Base-by-base conservation (phyloP, 2,329 filamentous ascomycete species). In the Aspergillus sp. region DNA sequence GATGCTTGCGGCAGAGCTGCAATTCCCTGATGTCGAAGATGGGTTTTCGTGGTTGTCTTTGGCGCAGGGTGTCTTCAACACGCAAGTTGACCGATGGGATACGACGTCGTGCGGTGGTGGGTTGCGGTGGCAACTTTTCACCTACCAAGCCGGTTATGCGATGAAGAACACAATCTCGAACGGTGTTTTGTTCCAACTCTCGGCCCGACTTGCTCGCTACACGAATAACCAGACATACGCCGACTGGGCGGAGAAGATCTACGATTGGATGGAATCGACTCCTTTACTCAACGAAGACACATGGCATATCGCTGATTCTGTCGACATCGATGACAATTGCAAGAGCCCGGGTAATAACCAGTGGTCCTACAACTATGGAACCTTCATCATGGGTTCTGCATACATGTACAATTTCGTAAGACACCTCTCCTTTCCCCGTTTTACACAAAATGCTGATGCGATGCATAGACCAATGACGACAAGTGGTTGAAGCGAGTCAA, bases 81-180 rank as follows among this genome's bases (percentile, higher is more conserved):
- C 79, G 39, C 84, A 90, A 60, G 76, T 75, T 4, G 66, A 67
- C 19, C 80, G 88, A 41, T 93, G 88, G 88, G 83, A 90, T 62
- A 75, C 71, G 0, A 70, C 74, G 0, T 68, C 72, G 35, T 94
- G 88, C 60, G 76, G 74, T 22, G 88, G 88, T 51, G 89, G 88
- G 4, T 70, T 93, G 42, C 76, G 81, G 48, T 91, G 87, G 87
- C 88, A 95, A 71, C 89, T 95, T 56, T 90, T 84, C 64, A 71
- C 78, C 1, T 80, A 79, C 58, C 91, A 94, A 63, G 82, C 82
- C 52, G 89, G 88, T 12, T 84, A 90, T 64, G 77, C 82, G 60
- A 93, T 94, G 78, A 93, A 90, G 69, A 91, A 91, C 71, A 78
- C 83, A 13, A 81, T 90, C 57, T 84, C 83, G 52, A 93, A 93